Evolutionary conservation across 768 basidiomycete genomes (phyloP), one percentile per base, ranked within the genome.

Genomic region (Porpolomopsis calyptriformis): DNA sequence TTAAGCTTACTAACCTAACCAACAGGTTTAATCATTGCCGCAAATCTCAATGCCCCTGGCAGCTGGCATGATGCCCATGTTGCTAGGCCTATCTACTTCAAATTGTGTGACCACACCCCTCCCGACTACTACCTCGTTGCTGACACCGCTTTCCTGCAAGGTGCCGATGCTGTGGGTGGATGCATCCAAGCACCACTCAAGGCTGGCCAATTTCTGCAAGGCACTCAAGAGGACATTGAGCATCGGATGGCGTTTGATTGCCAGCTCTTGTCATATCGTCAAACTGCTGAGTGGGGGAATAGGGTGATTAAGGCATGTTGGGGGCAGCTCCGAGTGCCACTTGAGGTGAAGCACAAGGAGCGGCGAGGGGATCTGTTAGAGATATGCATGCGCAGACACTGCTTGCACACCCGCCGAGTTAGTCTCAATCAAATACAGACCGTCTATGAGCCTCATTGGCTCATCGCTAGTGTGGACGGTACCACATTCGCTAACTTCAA

Each of bases 211-310:
- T 46, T 40, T 0, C 45, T 64, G 2, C 55, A 49, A 3, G 46
- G 31, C 5, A 53, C 55, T 42, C n/a, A 25, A 9, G 40, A 44
- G 6, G 56, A 62, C n/a, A 53, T 57, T 8, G 52, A 55, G 4
- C 49, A 57, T 20, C 10, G 50, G 0, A 39, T 66, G 24, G 52
- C 36, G 2, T 64, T 60, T 43, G 59, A 74, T 53, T 41, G 55
- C 1, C 53, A 74, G 48, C 60, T 75, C 0, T 53, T 75, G 0
- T 71, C 69, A 2, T 73, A 58, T 49, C 52, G 63, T 1, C 73
- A 77, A 52, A 67, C 73, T 0, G 70, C 71, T 11, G 71, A 77
- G 51, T 77, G 72, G 75, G 73, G 73, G 0, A 74, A 68, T 62
- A 56, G 60, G 1, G 47, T 55, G 4, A 37, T 76, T 4, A 70